Percentiles rank a stretch among this genome's conserved stretches.
These are phyloP conservation scores for Arachis monticola DNA, from an alignment of 331 rosid species.

Conservation along the genomic window DNA sequence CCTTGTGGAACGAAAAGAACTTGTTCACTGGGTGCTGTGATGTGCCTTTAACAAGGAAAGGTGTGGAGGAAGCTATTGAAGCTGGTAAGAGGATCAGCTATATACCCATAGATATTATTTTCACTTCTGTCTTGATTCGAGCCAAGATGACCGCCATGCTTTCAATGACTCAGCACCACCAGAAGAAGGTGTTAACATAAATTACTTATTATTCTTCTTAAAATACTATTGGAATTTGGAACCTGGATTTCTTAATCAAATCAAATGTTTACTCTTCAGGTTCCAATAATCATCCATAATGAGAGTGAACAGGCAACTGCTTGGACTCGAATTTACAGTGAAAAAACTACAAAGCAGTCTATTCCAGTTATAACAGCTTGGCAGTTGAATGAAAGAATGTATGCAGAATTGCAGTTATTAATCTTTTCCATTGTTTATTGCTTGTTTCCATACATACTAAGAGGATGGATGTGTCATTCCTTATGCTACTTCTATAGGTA, in stretches of 20 bases:
- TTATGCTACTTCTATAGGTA: conserved; percentile 59
- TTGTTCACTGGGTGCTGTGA: conserved; percentile 98
- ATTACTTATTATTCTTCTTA: background rate
- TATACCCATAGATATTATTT: conserved; percentile 86
- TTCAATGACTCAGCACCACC: conserved; percentile 88
- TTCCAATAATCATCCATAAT: conserved; percentile 77
- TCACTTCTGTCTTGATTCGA: conserved; percentile 79
- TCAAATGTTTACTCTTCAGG: conserved; percentile 45
- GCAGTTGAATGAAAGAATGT: conserved; percentile 97
- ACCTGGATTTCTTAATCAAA: conserved; percentile 9
- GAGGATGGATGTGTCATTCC: conserved; percentile 15
- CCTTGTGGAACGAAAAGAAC: conserved; percentile 94
- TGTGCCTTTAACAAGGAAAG: conserved; percentile 89
- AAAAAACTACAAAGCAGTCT: conserved; percentile 75
- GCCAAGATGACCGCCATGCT: conserved; percentile 99
- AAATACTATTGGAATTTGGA: background rate
- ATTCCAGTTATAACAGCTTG: conserved; percentile 87
- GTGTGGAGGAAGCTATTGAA: conserved; percentile 95
- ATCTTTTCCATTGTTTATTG: conserved; percentile 5
- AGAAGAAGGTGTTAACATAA: conserved; percentile 61
- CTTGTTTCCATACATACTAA: conserved; percentile 24
- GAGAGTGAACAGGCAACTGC: conserved; percentile 78
- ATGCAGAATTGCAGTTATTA: conserved; percentile 10
- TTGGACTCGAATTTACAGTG: conserved; percentile 85
- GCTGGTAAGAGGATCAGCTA: conserved; percentile 96